Conservation (phyloP, 164 flowering plant genomes). For the Amborella trichopoda region DNA sequence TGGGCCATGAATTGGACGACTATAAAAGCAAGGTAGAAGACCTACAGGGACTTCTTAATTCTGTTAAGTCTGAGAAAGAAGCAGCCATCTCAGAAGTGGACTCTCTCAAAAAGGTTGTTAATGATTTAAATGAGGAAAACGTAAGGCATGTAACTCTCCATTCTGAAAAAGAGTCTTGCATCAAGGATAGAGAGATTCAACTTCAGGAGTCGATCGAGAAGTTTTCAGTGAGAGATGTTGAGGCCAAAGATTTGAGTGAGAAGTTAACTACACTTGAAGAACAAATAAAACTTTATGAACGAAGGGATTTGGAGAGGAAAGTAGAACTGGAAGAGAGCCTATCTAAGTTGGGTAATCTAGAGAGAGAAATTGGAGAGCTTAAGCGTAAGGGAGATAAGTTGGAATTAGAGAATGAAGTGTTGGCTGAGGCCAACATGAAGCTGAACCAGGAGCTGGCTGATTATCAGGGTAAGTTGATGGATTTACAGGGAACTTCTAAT, state of each 20-base stretch:
- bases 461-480: conserved; percentile 42
- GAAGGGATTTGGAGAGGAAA: conserved; percentile 10
- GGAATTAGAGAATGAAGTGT: conserved; percentile 42
- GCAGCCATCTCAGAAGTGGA: conserved; percentile 44
- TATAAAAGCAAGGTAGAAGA: conserved; percentile 45
- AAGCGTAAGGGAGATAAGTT: conserved; percentile 22
- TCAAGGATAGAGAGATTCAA: conserved; percentile 29
- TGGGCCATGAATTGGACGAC: conserved; percentile 33
- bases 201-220: conserved; percentile 35
- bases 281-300: neutral
- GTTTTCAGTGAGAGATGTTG: conserved; percentile 27
- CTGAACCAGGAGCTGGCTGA: conserved; percentile 50
- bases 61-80: conserved; percentile 47
- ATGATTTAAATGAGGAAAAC: conserved; percentile 6
- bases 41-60: conserved; percentile 36
- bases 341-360: conserved; percentile 33
- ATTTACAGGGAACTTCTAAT: conserved; percentile 33
- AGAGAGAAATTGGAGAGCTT: conserved; percentile 40
- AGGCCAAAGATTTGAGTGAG: conserved; percentile 48
- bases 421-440: conserved; percentile 55
- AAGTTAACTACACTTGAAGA: conserved; percentile 33
- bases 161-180: conserved; percentile 43
- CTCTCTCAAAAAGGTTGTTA: conserved; percentile 31
- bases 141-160: conserved; percentile 39
- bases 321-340: conserved; percentile 54